Base-by-base conservation (phyloP, 2,329 filamentous ascomycete genomes). In the Scytalidium sp. region DNA sequence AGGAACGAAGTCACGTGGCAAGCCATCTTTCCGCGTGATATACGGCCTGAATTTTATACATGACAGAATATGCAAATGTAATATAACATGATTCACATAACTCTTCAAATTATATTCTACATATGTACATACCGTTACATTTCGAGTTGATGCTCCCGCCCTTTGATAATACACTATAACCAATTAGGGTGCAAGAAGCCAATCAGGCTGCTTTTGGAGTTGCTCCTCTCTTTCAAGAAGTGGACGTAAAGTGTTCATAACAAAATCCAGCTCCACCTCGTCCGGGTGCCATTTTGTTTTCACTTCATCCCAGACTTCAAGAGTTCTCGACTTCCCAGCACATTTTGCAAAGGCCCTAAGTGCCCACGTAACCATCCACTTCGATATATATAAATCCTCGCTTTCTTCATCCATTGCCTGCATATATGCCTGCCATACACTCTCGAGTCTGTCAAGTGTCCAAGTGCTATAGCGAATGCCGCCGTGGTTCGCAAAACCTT, bases 401-500 rank as follows among this genome's bases (percentile, higher is more conserved):
- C 62, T 62, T 6, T 69, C 63, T 17, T 70, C 66, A 47, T 83
- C 77, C 2, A 80, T 64, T 0, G 79, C 77, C 13, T 72, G 65
- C 13, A 87, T 70, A 55, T 91, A 83, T 1, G 86, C 80, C 8
- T 74, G 66, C 76, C 88, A 87, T 10, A 90, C 81, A 40, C 74
- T 76, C 41, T 85, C 77, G 2, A 97, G 78, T n/a, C 83, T 79
- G 56, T 78, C 69, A 23, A 75, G 72, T 22, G 82, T 90, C 93
- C 94, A 99, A 11, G 81, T 76, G 0, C 84, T 84, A 55, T 84
- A 73, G 20, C 74, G 70, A 17, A 77, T 68, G 21, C 83, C 84
- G 10, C 92, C 93, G 62, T 96, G 85, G 2, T 73, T 67, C 25
- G 79, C 76, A 63, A 97, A 99, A 0, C 88, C 91, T 60, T 90